Evolutionary conservation across 495 filamentous ascomycete species (phyloP).

Genomic region (Articulospora tetracladia): DNA sequence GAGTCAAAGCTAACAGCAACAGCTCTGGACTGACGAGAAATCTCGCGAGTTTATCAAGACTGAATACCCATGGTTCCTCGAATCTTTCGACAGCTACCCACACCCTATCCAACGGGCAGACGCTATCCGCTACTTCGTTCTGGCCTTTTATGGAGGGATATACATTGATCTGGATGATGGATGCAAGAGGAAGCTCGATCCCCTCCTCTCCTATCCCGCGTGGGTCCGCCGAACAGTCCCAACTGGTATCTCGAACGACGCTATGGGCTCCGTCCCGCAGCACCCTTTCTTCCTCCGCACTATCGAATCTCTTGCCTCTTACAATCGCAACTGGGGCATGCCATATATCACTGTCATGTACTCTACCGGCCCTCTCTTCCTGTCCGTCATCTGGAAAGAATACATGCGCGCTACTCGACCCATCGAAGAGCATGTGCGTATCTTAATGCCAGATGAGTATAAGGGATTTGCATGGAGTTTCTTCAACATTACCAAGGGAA

Average conservation of each 20-base stretch:
- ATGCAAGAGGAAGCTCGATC: constrained; percentile 77
- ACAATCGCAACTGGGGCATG: constrained; percentile 72
- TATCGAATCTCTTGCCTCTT: constrained; percentile 65
- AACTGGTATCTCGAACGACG: constrained; percentile 87
- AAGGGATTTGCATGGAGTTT: constrained; percentile 70
- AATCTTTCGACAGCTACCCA: constrained; percentile 75
- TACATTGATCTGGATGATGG: constrained; percentile 92
- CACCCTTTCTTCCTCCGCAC: constrained; percentile 80
- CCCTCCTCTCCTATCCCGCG: constrained; percentile 73
- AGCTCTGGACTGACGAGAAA: constrained; percentile 86
- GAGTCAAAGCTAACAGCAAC: constrained; percentile 3
- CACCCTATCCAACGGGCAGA: constrained; percentile 86
- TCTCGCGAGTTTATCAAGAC: constrained; percentile 67
- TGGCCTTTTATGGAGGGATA: constrained; percentile 77
- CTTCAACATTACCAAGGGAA: constrained; percentile 71
- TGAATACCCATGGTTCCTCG: constrained; percentile 83
- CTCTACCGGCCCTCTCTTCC: constrained; percentile 78
- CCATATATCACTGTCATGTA: constrained; percentile 92
- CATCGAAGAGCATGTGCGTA: constrained; percentile 30
- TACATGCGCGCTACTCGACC: constrained; percentile 34
- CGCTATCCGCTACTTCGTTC: constrained; percentile 83
- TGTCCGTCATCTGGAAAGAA: constrained; percentile 81
- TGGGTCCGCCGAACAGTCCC: constrained; percentile 79
- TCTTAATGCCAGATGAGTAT: constrained; percentile 66
- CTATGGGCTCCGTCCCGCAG: constrained; percentile 74